Conservation (phyloP, 148 eudicot species). For the Heliosperma pusillum region DNA sequence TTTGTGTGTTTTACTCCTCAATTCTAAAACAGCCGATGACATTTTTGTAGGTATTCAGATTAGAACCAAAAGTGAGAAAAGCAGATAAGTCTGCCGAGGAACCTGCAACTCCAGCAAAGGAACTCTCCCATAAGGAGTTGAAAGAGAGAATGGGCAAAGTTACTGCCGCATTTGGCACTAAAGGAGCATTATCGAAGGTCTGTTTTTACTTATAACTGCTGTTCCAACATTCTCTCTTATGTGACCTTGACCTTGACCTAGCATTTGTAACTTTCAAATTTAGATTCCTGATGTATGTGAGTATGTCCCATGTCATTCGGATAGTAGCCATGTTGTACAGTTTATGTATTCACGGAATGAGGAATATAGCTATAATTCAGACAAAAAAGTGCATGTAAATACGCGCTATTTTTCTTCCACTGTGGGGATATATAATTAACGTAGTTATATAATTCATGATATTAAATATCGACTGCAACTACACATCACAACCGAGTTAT, state of each 20-base stretch:
- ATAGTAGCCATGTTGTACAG: too few relatives aligned
- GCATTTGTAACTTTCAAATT: background rate
- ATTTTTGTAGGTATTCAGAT: slow-evolving; percentile 66
- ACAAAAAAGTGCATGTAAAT: too few relatives aligned
- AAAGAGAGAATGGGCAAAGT: slow-evolving; percentile 25
- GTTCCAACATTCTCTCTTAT: background rate
- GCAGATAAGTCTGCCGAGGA: slow-evolving; percentile 31
- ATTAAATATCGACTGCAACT: too few relatives aligned
- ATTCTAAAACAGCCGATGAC: background rate
- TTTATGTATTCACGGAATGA: too few relatives aligned
- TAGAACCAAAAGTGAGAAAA: slow-evolving; percentile 58
- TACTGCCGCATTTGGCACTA: slow-evolving; percentile 37
- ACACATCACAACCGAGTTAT: too few relatives aligned
- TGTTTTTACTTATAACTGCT: background rate
- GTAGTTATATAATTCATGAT: too few relatives aligned
- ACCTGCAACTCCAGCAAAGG: slow-evolving; percentile 35
- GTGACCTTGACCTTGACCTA: background rate
- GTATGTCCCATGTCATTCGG: too few relatives aligned
- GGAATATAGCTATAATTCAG: too few relatives aligned
- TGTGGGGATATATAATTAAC: too few relatives aligned
- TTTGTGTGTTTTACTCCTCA: background rate
- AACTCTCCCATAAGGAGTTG: slow-evolving; percentile 31
- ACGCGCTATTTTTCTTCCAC: too few relatives aligned
- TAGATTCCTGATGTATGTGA: background rate
- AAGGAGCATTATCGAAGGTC: slow-evolving; percentile 38